Conservation (phyloP, 306 rosid genomes). For the Begonia peltatifolia region DNA sequence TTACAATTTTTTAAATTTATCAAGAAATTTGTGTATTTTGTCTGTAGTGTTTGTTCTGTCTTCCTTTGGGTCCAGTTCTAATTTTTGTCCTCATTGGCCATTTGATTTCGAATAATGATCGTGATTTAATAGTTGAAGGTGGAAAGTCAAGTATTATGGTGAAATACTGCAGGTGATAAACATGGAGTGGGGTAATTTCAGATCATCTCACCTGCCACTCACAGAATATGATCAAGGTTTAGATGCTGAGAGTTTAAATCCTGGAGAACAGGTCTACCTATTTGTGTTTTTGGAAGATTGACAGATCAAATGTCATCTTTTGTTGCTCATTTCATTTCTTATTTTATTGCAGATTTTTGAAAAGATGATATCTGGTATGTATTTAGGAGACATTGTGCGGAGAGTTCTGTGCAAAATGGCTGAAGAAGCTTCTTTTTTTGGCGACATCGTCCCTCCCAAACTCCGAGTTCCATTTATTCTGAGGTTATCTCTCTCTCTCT, state of each 20-base stretch:
- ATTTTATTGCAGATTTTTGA: conserved; percentile 55
- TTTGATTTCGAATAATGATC: no score
- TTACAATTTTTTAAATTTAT: no score
- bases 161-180: conserved; percentile 56
- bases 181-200: conserved; percentile 98
- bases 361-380: conserved; percentile 94
- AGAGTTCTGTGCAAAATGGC: conserved; percentile 65
- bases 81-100: no score
- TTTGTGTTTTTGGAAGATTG: background rate
- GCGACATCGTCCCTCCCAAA: conserved; percentile 71
- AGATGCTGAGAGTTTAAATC: conserved; percentile 75
- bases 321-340: conserved; percentile 2
- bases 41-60: no score
- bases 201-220: conserved; percentile 69
- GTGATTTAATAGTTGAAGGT: no score
- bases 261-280: conserved; percentile 78
- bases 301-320: background rate
- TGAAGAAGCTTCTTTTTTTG: conserved; percentile 74
- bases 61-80: no score
- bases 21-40: no score
- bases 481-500: conserved; percentile 25
- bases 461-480: conserved; percentile 55
- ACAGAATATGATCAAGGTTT: conserved; percentile 65
- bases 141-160: background rate
- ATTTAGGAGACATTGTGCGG: conserved; percentile 89